These are phyloP conservation scores for Salvia rosmarinus DNA, from an alignment of 257 asterid species.

Conservation along the genomic window DNA sequence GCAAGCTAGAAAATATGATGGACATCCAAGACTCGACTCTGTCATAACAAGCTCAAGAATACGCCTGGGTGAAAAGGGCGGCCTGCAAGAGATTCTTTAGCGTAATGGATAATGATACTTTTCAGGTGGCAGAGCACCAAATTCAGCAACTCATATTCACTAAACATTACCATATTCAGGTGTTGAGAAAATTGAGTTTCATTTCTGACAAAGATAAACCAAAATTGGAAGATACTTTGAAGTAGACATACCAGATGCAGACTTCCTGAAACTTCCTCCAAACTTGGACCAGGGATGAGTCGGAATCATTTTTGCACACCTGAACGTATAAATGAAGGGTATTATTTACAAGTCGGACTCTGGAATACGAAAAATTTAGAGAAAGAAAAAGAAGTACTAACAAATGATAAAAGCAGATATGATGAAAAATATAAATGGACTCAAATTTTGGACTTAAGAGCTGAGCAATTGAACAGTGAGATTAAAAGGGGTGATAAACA, in stretches of 20 bases:
- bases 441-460: slow-evolving; percentile 11
- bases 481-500: background rate
- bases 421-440: background rate
- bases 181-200: background rate
- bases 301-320: slow-evolving; percentile 56
- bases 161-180: background rate
- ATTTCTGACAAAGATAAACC: background rate
- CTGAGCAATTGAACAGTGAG: background rate
- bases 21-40: slow-evolving; percentile 11
- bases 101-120: background rate
- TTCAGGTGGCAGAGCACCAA: background rate
- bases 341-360: background rate
- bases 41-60: background rate
- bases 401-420: too few relatives aligned
- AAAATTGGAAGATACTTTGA: background rate
- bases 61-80: too few relatives aligned
- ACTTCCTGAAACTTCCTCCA: slow-evolving; percentile 65
- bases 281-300: slow-evolving; percentile 68
- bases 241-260: slow-evolving; percentile 54
- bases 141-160: slow-evolving; percentile 12
- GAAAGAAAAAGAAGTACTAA: background rate
- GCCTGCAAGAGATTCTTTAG: slow-evolving; percentile 12
- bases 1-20: slow-evolving; percentile 7
- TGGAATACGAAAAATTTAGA: background rate
- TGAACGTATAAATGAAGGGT: slow-evolving; percentile 34